These are phyloP conservation scores for Boechera divaricarpa DNA, from an alignment of 345 rosid genomes.

Conservation along the genomic window DNA sequence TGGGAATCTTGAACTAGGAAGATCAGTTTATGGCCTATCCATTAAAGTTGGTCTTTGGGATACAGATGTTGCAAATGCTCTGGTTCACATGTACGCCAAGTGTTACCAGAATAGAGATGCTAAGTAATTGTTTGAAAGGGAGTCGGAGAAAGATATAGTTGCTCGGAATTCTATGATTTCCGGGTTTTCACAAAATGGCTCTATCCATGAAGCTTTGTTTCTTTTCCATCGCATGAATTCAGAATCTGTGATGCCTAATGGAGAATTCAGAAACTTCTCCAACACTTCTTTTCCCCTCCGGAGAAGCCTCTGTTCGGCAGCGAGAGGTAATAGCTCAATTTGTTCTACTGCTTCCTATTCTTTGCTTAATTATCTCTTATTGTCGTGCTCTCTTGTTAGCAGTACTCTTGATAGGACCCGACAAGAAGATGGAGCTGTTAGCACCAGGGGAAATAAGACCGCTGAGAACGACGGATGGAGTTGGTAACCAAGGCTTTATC, in stretches of 20 bases:
- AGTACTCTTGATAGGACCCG: no score
- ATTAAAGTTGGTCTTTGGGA: slow-evolving; percentile 68
- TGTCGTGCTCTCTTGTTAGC: no score
- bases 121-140: slow-evolving; percentile 59
- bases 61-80: slow-evolving; percentile 68
- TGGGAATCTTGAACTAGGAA: slow-evolving; percentile 62
- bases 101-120: slow-evolving; percentile 64
- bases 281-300: no score
- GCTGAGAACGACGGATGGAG: no score
- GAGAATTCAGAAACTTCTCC: slow-evolving; percentile 3
- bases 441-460: no score
- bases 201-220: slow-evolving; percentile 55
- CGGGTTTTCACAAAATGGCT: slow-evolving; percentile 74
- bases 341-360: no score
- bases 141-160: slow-evolving; percentile 57
- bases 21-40: slow-evolving; percentile 61
- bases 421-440: no score
- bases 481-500: no score
- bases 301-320: no score
- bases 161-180: slow-evolving; percentile 91
- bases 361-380: no score
- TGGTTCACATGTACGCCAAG: slow-evolving; percentile 92
- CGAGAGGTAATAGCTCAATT: no score
- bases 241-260: slow-evolving; percentile 66
- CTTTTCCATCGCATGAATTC: slow-evolving; percentile 65